Conservation (phyloP, 169 alveolate species). For the Cryptosporidium ubiquitum region DNA sequence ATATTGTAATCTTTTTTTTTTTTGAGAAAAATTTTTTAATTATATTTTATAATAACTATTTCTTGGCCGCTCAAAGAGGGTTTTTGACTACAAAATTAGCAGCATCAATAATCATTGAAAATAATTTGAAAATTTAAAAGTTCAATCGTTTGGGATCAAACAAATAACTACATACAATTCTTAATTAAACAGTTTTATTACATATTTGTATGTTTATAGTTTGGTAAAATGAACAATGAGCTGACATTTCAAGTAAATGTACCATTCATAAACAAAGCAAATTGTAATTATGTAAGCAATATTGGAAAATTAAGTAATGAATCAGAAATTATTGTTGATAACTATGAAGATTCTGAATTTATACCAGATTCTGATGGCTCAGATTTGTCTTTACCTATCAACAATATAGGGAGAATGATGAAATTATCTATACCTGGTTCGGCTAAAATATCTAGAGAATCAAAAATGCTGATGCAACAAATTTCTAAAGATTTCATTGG, state of each 20-base stretch:
- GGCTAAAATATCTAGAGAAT: slow-evolving; percentile 31
- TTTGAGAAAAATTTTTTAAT: no score
- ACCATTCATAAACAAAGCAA: neutral
- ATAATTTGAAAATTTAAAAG: neutral
- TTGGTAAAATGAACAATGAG: neutral
- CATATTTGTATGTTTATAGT: no score
- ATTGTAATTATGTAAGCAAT: neutral
- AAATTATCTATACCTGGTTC: slow-evolving; percentile 30
- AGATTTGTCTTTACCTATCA: slow-evolving; percentile 28
- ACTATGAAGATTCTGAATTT: neutral
- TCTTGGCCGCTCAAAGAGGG: neutral
- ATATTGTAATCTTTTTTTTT: no score
- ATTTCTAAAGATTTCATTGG: slow-evolving; percentile 34
- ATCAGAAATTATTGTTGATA: neutral
- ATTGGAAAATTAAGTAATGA: neutral
- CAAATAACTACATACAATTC: neutral
- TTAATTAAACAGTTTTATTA: no score
- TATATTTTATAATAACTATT: no score
- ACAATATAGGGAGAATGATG: slow-evolving; percentile 55
- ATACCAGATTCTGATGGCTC: neutral
- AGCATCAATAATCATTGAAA: neutral
- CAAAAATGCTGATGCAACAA: slow-evolving; percentile 36
- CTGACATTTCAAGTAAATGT: neutral
- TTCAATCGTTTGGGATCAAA: neutral
- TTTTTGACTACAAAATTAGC: neutral